Evolutionary conservation across 352 stramenopile species (phyloP).

Genomic region (Phytopythium delawarense): DNA sequence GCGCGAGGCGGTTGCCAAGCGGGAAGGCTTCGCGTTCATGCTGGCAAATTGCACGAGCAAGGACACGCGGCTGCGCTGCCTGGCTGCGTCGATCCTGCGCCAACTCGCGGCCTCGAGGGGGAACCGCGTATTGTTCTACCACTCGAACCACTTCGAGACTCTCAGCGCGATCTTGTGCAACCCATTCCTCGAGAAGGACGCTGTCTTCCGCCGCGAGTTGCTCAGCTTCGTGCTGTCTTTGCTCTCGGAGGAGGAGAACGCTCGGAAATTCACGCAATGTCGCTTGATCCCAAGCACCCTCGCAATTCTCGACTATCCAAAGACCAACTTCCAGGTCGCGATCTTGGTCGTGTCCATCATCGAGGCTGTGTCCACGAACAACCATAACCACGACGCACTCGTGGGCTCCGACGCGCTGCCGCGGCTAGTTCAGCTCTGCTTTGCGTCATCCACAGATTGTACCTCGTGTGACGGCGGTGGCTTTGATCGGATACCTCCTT

Average conservation of each 20-base stretch:
- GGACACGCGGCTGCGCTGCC: conserved; percentile 46
- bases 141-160: conserved; percentile 52
- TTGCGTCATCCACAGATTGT: conserved; percentile 12
- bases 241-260: conserved; percentile 53
- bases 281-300: conserved; percentile 51
- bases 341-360: conserved; percentile 57
- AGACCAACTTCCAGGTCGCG: conserved; percentile 30
- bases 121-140: conserved; percentile 58
- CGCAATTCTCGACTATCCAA: conserved; percentile 36
- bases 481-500: background rate
- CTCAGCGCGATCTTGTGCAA: conserved; percentile 52
- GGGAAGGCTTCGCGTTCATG: conserved; percentile 66
- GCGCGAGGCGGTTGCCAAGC: conserved; percentile 52
- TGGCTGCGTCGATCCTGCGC: conserved; percentile 55
- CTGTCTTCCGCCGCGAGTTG: conserved; percentile 47
- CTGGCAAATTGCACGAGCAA: conserved; percentile 53
- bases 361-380: conserved; percentile 43
- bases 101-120: conserved; percentile 47
- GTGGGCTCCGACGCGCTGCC: conserved; percentile 41
- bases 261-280: conserved; percentile 49
- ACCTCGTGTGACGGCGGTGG: background rate
- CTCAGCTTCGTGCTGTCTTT: conserved; percentile 63
- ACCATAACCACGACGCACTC: conserved; percentile 47
- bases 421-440: conserved; percentile 50
- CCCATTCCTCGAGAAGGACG: conserved; percentile 65